A percentile compares a stretch with the other conserved stretches of the same genome.
These are phyloP conservation scores for Albizia julibrissin DNA, from an alignment of 306 rosid genomes.

Conservation along the genomic window DNA sequence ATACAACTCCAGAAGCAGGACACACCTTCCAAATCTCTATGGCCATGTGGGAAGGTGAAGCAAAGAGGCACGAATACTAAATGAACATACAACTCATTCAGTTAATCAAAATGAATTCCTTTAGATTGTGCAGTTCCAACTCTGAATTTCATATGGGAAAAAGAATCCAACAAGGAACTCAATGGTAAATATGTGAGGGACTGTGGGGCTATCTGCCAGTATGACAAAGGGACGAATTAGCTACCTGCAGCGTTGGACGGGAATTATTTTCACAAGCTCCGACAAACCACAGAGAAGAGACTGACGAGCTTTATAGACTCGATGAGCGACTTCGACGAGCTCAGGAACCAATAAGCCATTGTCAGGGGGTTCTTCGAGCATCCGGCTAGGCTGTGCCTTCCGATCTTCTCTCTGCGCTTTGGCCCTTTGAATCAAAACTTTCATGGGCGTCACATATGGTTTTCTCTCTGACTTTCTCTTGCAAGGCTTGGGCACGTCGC, in stretches of 20 bases:
- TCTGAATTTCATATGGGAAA: neutral
- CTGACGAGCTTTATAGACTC: constrained; percentile 58
- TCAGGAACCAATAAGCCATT: constrained; percentile 83
- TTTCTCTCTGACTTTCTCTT: constrained; percentile 62
- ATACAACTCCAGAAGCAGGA: neutral
- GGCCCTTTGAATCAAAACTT: constrained; percentile 65
- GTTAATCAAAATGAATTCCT: neutral
- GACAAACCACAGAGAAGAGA: constrained; percentile 53
- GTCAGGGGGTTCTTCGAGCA: constrained; percentile 65
- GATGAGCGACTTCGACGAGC: constrained; percentile 63
- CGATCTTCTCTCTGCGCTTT: constrained; percentile 64
- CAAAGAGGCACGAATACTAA: neutral
- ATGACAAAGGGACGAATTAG: neutral
- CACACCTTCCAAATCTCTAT: neutral
- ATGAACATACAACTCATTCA: neutral
- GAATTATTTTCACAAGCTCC: constrained; percentile 53
- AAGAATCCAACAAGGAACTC: neutral
- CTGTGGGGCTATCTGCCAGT: neutral
- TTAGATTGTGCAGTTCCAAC: neutral
- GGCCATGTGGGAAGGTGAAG: neutral
- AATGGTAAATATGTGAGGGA: neutral
- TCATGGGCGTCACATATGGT: constrained; percentile 77
- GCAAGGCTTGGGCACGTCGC: constrained; percentile 62
- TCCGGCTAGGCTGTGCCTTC: constrained; percentile 61
- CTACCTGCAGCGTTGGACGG: constrained; percentile 67